Base-by-base conservation (phyloP, 2,329 filamentous ascomycete genomes). In the Raffaelea albimanens region DNA sequence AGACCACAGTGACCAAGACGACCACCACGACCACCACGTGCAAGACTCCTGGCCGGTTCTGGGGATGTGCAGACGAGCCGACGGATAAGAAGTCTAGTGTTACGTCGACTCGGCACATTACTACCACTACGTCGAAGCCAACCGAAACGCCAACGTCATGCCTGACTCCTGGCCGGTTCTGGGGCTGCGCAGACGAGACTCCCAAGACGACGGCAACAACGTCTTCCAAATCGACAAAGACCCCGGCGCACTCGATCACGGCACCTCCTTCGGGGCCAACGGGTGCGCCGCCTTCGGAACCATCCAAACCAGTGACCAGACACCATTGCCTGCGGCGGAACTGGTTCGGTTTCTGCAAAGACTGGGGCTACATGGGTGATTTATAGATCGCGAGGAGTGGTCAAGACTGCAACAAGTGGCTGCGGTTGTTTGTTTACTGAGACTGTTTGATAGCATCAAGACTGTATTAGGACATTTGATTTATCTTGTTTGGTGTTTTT, bases 11-110 rank as follows among this genome's bases (percentile, higher is more conserved):
- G 14, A 38, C 25, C 25, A 64, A 67, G 3, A 58, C 39, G 53
- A 70, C 64, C 33, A 68, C 66, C 4, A 73, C 65, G 0, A 69
- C 66, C 4, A 62, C 59, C 50, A 76, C 70, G 20, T 73, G 71
- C 2, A 80, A 50, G 22, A 53, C 49, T 13, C 55, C 55, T 0
- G 55, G 55, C 10, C 52, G 48, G 23, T 56, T 56, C 46, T 57
- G 55, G 55, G 55, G 55, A 31, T 57, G 55, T 44, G 48, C 45
- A 14, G 55, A 57, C 39, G 51, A 50, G 13, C 47, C 43, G 11
- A 41, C 45, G 2, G 11, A 50, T 16, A 31, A 66, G 3, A 59
- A 60, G 2, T 45, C 55, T 2, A 55, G 61, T 9, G 56, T 48
- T 23, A 57, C 50, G 18, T 46, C 46, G 13, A 55, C 48, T 9